Evolutionary conservation across 2,329 filamentous ascomycete genomes (phyloP).

Genomic region (Calonectria leucothoes): DNA sequence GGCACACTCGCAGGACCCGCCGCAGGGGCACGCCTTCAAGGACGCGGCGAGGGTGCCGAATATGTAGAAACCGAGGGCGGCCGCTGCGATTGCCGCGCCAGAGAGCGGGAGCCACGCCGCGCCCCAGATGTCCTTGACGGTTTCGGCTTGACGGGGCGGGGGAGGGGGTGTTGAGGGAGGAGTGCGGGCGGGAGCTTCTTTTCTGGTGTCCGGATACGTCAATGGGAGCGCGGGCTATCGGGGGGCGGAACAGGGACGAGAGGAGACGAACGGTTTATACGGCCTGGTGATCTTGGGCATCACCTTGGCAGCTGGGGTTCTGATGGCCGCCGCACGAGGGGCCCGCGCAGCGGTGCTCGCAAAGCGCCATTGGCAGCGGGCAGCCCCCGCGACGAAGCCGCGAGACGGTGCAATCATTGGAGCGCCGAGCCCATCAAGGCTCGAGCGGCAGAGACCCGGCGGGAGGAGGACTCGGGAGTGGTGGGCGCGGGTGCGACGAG

Average conservation of each 20-base stretch:
- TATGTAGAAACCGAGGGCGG: slow-evolving; percentile 61
- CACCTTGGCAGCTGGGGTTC: slow-evolving; percentile 29
- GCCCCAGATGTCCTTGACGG: slow-evolving; percentile 50
- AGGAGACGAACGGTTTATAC: slow-evolving; percentile 46
- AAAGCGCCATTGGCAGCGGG: slow-evolving; percentile 41
- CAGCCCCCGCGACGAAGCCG: slow-evolving; percentile 35
- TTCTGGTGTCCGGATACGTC: slow-evolving; percentile 25
- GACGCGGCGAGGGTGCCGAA: slow-evolving; percentile 52
- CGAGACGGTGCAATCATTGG: slow-evolving; percentile 47
- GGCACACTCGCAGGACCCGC: slow-evolving; percentile 47
- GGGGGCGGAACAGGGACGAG: background rate
- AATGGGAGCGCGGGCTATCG: slow-evolving; percentile 13
- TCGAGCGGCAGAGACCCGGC: background rate
- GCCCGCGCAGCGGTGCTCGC: slow-evolving; percentile 44
- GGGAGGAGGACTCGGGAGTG: background rate
- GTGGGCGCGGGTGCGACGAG: background rate
- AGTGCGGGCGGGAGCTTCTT: slow-evolving; percentile 17
- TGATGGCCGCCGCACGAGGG: slow-evolving; percentile 35
- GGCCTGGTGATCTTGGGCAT: slow-evolving; percentile 39
- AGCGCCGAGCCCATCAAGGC: slow-evolving; percentile 26
- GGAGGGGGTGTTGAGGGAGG: slow-evolving; percentile 27
- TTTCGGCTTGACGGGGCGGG: slow-evolving; percentile 43
- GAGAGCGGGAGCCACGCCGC: slow-evolving; percentile 58
- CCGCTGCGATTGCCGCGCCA: slow-evolving; percentile 58
- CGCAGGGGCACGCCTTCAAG: slow-evolving; percentile 41